Base-by-base conservation (phyloP, 2,329 filamentous ascomycete species). In the Pseudofabraea citricarpa region DNA sequence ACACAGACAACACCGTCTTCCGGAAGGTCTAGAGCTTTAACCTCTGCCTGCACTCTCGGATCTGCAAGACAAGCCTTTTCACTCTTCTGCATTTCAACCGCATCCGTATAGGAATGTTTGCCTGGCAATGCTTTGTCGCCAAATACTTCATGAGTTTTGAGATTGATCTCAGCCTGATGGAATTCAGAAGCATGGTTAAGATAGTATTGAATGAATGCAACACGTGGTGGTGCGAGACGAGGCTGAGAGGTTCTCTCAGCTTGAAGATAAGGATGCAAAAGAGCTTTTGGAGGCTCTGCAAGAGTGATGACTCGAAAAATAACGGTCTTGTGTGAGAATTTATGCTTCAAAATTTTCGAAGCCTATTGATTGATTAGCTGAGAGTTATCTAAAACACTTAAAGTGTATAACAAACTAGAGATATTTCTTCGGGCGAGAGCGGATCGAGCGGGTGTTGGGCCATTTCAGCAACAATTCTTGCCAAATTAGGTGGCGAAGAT, bases 221-320 rank as follows among this genome's bases (percentile, higher is more conserved):
- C 32, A 36, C 32, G 15, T 12, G 18, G n/a, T 4, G 32, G n/a
- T 20, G 32, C 10, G 15, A 5, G 18, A 20, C n/a, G n/a, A 20
- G 32, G 15, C 18, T 36, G 32, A 2, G 15, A 18, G 12, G 32
- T 20, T 3, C 26, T 24, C 18, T 41, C 38, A 13, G 38, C 38
- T 15, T 41, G 19, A 9, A 41, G n/a, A 32, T 31, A 41, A 4
- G 38, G 16, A 6, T 31, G 19, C 19, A 41, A 18, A 7, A 31
- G 29, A 24, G 10, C 23, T 16, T 41, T 41, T 5, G 38, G 13
- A 20, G 38, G 38, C 20, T 41, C 38, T 9, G 4, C 20, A n/a
- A 40, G 26, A 15, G 36, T 40, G 16, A 40, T 40, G 19, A 18
- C 21, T 27, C 23, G 22, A 18, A 40, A 40, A 12, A 27, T 29